phyloP scores from a whole-genome alignment of 2,329 filamentous ascomycete genomes.

The Fusarium stilboides region DNA sequence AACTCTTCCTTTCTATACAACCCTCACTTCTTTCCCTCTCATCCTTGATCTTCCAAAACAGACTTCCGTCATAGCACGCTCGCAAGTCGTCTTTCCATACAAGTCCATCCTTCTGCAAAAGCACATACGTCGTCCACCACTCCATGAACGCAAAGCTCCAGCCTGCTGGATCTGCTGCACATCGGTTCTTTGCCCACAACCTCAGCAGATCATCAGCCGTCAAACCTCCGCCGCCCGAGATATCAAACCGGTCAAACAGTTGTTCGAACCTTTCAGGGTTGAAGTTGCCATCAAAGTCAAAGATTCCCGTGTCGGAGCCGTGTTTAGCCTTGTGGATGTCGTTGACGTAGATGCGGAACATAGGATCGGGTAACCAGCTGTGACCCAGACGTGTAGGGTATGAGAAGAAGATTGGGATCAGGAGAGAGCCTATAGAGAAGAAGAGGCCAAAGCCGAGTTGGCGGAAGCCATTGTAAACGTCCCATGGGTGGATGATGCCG shows the following conservation, averaged over 20 bases:
- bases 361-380: conserved; percentile 56
- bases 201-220: conserved; percentile 54
- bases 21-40: conserved; percentile 6
- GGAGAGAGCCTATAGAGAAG: conserved; percentile 58
- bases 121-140: conserved; percentile 62
- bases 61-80: conserved; percentile 44
- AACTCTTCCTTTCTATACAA: conserved; percentile 8
- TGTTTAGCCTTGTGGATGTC: conserved; percentile 62
- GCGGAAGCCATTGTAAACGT: conserved; percentile 59
- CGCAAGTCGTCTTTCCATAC: conserved; percentile 69
- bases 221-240: conserved; percentile 55
- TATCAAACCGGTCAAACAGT: conserved; percentile 63
- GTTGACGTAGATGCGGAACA: conserved; percentile 57
- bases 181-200: conserved; percentile 58
- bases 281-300: conserved; percentile 65
- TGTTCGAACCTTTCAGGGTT: conserved; percentile 65
- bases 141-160: conserved; percentile 44
- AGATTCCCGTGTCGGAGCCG: conserved; percentile 62
- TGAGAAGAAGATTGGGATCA: conserved; percentile 62
- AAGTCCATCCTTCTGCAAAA: conserved; percentile 67
- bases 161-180: conserved; percentile 41
- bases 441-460: conserved; percentile 58
- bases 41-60: conserved; percentile 43
- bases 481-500: conserved; percentile 57
- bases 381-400: conserved; percentile 58